Evolutionary conservation across 176 grass and related monocot species (phyloP), one percentile per base, ranked within the genome.

Genomic region (Pharus latifolius): DNA sequence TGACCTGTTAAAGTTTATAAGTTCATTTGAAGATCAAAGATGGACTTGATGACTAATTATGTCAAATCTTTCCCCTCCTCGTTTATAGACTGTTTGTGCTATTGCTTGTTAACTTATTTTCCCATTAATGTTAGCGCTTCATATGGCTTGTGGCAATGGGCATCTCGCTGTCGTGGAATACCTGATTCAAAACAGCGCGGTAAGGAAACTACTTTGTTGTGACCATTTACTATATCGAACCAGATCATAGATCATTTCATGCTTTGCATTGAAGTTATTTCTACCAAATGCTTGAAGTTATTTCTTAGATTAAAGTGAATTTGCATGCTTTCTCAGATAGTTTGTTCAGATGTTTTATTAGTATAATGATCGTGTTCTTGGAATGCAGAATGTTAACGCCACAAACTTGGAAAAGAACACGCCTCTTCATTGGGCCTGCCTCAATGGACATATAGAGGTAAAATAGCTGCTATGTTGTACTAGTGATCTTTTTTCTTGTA

Each of bases 111-210:
- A 55, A 37, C 25, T 79, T 23, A 79, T 64, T 60, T 82, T 35
- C 17, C 13, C 34, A n/a, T 76, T 71, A 60, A 8, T 55, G 13
- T 71, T 63, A 99, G 90, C 87, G 60, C 95, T 99, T 84, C 95
- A 94, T 78, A 94, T 99, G 90, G 90, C 95, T 28, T 45, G 81
- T 76, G 90, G 90, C 74, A 99, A 99, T 90, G 95, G 95, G 0
- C 95, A 94, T 75, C 79, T 91, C 35, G 67, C 82, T 78, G 84
- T 99, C 24, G 87, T 94, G 56, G 84, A 99, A n/a, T 99, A 94
- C 83, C 65, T 99, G 74, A 82, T 99, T 73, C 69, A 63, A 46
- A 99, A 99, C 82, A 84, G 87, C 79, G 90, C 60, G 20, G 90
- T 99, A 87, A 83, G 78, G 60, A 63, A 46, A 11, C 44, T 72